These are phyloP conservation scores for Serendipita sp. DNA, from an alignment of 768 basidiomycete species.

Conservation along the genomic window DNA sequence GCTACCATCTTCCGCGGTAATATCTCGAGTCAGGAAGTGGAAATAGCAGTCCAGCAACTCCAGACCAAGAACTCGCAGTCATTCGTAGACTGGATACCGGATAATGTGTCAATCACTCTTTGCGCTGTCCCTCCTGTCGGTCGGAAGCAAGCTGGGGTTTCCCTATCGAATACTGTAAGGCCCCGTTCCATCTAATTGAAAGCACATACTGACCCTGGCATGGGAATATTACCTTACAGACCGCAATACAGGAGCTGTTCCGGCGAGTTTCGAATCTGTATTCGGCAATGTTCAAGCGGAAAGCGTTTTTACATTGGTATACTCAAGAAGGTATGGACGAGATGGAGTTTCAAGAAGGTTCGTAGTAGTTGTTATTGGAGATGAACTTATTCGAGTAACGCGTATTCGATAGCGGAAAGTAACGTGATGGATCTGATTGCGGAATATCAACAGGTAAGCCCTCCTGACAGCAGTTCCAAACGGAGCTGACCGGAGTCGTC, in stretches of 20 bases:
- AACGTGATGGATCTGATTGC: slow-evolving; percentile 64
- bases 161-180: slow-evolving; percentile 8
- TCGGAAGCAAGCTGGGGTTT: slow-evolving; percentile 35
- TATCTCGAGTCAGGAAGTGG: slow-evolving; percentile 62
- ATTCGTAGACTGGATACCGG: slow-evolving; percentile 90
- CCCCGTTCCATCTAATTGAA: not conserved
- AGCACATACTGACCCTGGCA: not conserved
- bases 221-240: slow-evolving; percentile 8
- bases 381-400: not conserved
- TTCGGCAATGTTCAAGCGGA: slow-evolving; percentile 57
- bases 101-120: slow-evolving; percentile 71
- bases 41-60: slow-evolving; percentile 56
- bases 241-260: slow-evolving; percentile 70
- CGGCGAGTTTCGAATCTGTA: slow-evolving; percentile 31
- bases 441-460: slow-evolving; percentile 71
- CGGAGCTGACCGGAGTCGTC: slow-evolving; percentile 17
- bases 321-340: slow-evolving; percentile 82
- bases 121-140: slow-evolving; percentile 75
- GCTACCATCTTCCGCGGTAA: slow-evolving; percentile 78
- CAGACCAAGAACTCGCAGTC: slow-evolving; percentile 57
- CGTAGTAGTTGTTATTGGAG: not conserved
- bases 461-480: not conserved
- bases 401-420: slow-evolving; percentile 40
- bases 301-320: slow-evolving; percentile 84
- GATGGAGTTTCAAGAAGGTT: slow-evolving; percentile 55